Evolutionary conservation across 108 stramenopile species (phyloP), one percentile per base, ranked within the genome.

Genomic region (Discostella pseudostelligera): DNA sequence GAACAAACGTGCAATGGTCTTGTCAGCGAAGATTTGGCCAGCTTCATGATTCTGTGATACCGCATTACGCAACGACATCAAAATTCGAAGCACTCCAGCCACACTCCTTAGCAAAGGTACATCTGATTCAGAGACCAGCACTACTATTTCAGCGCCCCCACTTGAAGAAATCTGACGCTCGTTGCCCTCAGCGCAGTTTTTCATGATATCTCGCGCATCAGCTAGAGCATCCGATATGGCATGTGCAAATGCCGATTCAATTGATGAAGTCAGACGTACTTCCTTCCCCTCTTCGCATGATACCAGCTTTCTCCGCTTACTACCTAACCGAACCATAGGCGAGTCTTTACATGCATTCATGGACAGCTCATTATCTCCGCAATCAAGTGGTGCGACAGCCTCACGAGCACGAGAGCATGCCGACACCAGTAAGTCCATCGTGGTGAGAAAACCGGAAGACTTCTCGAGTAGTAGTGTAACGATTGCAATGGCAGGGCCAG

Each of bases 301-400:
- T 36, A 13, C 44, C 39, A 76, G 55, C 32, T 40, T 61, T 55
- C 67, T 76, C 22, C 67, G 66, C 47, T 76, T 76, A n/a, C 51
- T 76, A 14, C 74, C 74, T 17, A 61, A 48, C 14, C 36, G 40
- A 8, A 57, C 17, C 28, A 44, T 40, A 36, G 55, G 14, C 14
- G 32, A 54, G 35, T 54, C 53, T 20, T 21, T 45, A 16, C 29
- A 19, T 9, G 45, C 51, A 20, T 39, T 50, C 11, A 21, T 16
- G 19, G 36, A 9, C 56, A 22, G 25, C 6, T 53, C 59, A 11
- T 9, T 9, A 46, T 55, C 63, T 28, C 40, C 59, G 14, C 25
- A 39, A 50, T 16, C 43, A 40, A 28, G 14, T 14, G 37, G 28
- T 22, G 49, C 39, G 21, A 60, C 19, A 50, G 58, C 45, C 8